Evolutionary conservation across 2,329 filamentous ascomycete genomes (phyloP), one percentile per base, ranked within the genome.

Genomic region (Cytospora piceicola): DNA sequence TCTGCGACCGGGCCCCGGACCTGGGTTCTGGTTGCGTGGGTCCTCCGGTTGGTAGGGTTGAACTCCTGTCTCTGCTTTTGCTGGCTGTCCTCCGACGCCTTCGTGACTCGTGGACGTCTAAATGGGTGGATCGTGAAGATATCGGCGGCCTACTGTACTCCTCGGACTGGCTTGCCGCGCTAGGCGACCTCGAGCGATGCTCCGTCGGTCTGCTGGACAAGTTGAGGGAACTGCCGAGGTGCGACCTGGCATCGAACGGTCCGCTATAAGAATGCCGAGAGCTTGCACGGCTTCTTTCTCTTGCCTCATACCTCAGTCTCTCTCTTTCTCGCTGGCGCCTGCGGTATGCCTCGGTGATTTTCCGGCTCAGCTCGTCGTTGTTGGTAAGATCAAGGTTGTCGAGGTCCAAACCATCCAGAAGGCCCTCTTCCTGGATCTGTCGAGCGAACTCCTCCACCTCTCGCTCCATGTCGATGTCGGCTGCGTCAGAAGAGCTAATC

Each of bases 371-470:
- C 73, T 96, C 92, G 72, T 97, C 93, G 74, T 97, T 93, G 72
- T 93, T 91, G 58, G 82, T 87, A 20, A 93, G 83, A 68, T 94
- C 93, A 62, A 97, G 88, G 69, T 94, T 94, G 72, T 95, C 91
- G 63, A 97, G 80, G 74, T 97, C 94, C 56, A 97, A 88, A 22
- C 93, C 94, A 72, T 97, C 92, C 39, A 97, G 78, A 24, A 97
- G 79, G 0, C 94, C 93, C 73, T 97, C 93, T 69, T 94, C 90
- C 70, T 94, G 85, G 66, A 96, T 96, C 73, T 95, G 91, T 55
- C 92, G 87, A 70, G 94, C 85, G 70, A 96, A 94, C 65, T 94
- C 93, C 70, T 95, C 86, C 66, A 97, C 96, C 74, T 97, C 93
- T 67, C 91, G 88, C 74, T 97, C 91, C 71, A 96, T 89, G 70